Conservation (phyloP, 1,284 basidiomycete genomes). For the Thecaphora thlaspeos region DNA sequence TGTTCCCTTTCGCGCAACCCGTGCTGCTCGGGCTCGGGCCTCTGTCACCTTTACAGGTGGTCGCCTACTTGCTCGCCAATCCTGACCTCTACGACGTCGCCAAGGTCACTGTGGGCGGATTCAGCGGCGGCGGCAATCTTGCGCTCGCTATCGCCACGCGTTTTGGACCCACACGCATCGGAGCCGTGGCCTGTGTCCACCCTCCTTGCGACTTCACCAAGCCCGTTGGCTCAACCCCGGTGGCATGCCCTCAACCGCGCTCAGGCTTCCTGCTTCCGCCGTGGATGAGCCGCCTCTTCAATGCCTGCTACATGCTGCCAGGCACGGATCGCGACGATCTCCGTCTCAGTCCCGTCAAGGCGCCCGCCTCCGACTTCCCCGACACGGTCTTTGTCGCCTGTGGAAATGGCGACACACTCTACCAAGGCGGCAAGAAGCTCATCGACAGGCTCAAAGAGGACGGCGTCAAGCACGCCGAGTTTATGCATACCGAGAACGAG, state of each 20-base stretch:
- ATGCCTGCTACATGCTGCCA: conserved; percentile 34
- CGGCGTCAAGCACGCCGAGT: conserved; percentile 20
- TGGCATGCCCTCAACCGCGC: conserved; percentile 7
- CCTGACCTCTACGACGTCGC: conserved; percentile 23
- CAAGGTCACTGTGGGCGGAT: conserved; percentile 42
- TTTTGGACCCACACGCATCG: conserved; percentile 34
- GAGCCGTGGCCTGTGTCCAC: conserved; percentile 31
- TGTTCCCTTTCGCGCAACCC: conserved; percentile 15
- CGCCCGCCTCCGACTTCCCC: conserved; percentile 25
- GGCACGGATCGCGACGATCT: conserved; percentile 25
- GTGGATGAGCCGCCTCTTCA: conserved; percentile 33
- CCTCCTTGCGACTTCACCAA: conserved; percentile 36
- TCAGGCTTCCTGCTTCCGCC: conserved; percentile 32
- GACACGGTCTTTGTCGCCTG: conserved; percentile 25
- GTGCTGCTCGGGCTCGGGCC: too few relatives aligned
- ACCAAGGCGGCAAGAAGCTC: conserved; percentile 33
- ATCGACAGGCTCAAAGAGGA: conserved; percentile 28
- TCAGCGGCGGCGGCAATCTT: conserved; percentile 49
- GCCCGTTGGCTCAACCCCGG: conserved; percentile 9
- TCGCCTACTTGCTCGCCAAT: conserved; percentile 27
- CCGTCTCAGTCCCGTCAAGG: conserved; percentile 23
- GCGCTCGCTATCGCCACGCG: conserved; percentile 27
- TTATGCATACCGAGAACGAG: conserved; percentile 34
- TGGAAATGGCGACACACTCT: conserved; percentile 42
- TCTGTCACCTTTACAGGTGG: conserved; percentile 6